Base-by-base conservation (phyloP, 805 yeast species). In the Cyberlindnera lachancei region DNA sequence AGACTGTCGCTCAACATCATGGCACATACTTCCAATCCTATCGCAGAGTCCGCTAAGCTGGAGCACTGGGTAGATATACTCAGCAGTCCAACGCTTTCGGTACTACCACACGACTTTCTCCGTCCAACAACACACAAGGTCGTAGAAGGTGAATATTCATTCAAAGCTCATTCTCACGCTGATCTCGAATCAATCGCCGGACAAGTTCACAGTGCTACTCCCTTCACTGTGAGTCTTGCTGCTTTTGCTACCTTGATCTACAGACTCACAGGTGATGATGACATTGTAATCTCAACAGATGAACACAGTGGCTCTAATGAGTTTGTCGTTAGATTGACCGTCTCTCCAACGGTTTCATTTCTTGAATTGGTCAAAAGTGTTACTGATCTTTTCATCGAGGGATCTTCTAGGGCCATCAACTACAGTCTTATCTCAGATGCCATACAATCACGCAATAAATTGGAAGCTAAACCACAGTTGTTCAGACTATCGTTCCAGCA, bases 181-280 rank as follows among this genome's bases (percentile, higher is more conserved):
- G 38, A 53, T 29, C 48, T 56, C n/a, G 35, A 35, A 12, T 38
- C 18, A 25, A 44, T 21, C 34, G 42, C 25, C 20, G 38, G 21
- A 41, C 50, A 25, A 17, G 41, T 53, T 21, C 26, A 50, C 7
- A 43, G 52, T n/a, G 35, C 59, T 7, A 33, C 44, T 15, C 46
- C 53, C 6, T 83, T 79, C 53, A 50, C 63, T 8, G 56, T 71
- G 12, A 76, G 78, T 1, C 63, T 85, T 40, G 63, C 95, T 13
- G 72, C 72, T 1, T 83, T 78, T 59, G 73, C 80, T 16, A 74
- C 80, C 1, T 66, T 90, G 36, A 67, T 85, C 23, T 79, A 72
- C 57, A 68, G 97, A 51, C 63, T 85, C 29, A 81, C 96, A 3
- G 97, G 96, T 16, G 97, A 90, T 54, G 96, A 90, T 44, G 96